phyloP scores from a whole-genome alignment of 2,329 filamentous ascomycete genomes.

The Mycogone perniciosa region DNA sequence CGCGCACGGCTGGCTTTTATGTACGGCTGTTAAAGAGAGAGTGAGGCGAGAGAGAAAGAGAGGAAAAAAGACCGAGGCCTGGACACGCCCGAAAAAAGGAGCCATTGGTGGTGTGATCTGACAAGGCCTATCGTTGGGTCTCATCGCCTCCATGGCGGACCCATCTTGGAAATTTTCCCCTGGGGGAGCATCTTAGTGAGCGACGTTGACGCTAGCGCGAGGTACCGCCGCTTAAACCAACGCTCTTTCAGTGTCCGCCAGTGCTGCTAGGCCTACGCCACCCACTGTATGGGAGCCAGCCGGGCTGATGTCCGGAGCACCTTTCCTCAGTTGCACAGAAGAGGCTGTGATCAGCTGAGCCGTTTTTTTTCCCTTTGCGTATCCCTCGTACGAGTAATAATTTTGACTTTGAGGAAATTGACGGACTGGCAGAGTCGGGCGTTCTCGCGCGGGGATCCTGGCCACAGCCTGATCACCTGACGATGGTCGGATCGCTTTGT shows the following conservation, averaged over 20 bases:
- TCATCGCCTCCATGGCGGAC: slow-evolving; percentile 2
- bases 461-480: too few species aligned
- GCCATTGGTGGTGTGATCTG: slow-evolving; percentile 9
- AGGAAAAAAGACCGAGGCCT: slow-evolving; percentile 4
- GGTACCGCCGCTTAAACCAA: slow-evolving; percentile 4
- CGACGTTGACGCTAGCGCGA: slow-evolving; percentile 7
- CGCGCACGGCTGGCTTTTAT: not conserved
- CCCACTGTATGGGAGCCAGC: too few species aligned
- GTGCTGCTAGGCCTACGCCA: not conserved
- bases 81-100: slow-evolving; percentile 1
- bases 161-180: slow-evolving; percentile 16
- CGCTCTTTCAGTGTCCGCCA: not conserved
- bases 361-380: too few species aligned
- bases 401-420: too few species aligned
- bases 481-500: too few species aligned
- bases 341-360: too few species aligned
- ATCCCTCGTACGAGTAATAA: too few species aligned
- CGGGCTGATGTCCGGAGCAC: too few species aligned
- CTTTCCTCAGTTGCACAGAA: too few species aligned
- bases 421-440: too few species aligned
- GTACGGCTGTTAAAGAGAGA: not conserved
- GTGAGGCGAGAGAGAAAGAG: not conserved
- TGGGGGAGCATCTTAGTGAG: slow-evolving; percentile 10
- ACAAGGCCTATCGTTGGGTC: slow-evolving; percentile 1
- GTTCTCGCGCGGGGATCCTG: too few species aligned